Conservation (phyloP, 768 basidiomycete species). For the Leccinum sublutescens region DNA sequence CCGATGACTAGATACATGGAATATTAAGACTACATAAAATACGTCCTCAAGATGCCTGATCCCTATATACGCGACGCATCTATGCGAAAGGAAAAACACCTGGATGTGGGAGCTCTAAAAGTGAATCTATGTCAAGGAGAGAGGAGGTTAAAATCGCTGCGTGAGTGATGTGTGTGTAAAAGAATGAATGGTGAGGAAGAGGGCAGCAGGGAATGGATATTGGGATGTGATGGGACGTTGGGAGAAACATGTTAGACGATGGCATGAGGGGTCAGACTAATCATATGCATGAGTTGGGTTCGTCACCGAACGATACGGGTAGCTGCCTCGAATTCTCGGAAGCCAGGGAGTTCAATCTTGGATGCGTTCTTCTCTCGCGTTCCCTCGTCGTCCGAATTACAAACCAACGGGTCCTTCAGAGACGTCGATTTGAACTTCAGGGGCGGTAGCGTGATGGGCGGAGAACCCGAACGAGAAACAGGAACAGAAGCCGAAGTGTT, state of each 20-base stretch:
- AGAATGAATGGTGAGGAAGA: constrained; percentile 5
- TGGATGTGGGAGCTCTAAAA: constrained; percentile 21
- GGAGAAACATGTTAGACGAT: constrained; percentile 7
- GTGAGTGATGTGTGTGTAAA: constrained; percentile 5
- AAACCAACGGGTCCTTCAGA: constrained; percentile 8
- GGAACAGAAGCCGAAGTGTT: constrained; percentile 38
- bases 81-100: constrained; percentile 17
- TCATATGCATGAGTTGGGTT: constrained; percentile 3
- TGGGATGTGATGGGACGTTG: constrained; percentile 19
- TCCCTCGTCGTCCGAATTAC: constrained; percentile 25
- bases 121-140: constrained; percentile 19
- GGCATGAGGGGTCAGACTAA: constrained; percentile 1
- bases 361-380: constrained; percentile 16
- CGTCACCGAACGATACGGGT: constrained; percentile 22
- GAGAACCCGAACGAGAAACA: constrained; percentile 60
- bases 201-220: constrained; percentile 5
- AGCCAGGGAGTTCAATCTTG: constrained; percentile 57
- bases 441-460: constrained; percentile 72
- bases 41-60: constrained; percentile 36
- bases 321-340: constrained; percentile 64
- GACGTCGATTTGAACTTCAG: constrained; percentile 45
- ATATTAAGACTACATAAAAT: constrained; percentile 35
- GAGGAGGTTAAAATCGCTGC: constrained; percentile 9
- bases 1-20: constrained; percentile 27
- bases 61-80: constrained; percentile 33